Base-by-base conservation (phyloP, 2,329 filamentous ascomycete species). In the Epichloe amarillans region DNA sequence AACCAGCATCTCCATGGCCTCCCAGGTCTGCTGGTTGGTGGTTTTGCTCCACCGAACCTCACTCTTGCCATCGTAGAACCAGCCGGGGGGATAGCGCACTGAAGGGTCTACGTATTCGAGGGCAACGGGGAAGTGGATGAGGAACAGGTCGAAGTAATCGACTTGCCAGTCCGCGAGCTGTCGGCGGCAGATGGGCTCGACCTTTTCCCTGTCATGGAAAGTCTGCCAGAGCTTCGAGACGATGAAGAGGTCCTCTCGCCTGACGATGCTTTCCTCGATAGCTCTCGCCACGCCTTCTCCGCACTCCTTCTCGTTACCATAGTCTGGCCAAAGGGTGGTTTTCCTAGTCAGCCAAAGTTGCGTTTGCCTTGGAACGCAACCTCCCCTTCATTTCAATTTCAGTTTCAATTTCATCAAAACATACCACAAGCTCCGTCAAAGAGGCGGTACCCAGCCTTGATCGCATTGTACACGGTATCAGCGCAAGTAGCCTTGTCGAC, bases 171-270 rank as follows among this genome's bases (percentile, higher is more conserved):
- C 86, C 58, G 80, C 77, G 55, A 90, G 81, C 71, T 90, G 86
- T 64, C 83, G 83, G 67, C 80, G 80, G 68, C 74, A 77, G 64
- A 93, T 88, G 52, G 82, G 82, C 69, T 84, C 80, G 55, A 91
- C 86, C 60, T 78, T 77, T 59, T 91, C 83, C 60, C 75, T 76
- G 62, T 91, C 84, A 74, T 95, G 88, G 79, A 89, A 95, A 58
- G 83, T 83, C 73, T 91, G 89, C 88, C 89, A 95, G 52, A 95
- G 83, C 76, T 95, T 95, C 69, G 84, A 88, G 57, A 90, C 86
- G 64, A 95, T 82, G 79, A 95, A 95, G 65, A 95, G 84, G 23
- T 95, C 88, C 69, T 86, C 81, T 53, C 87, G 84, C 74, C 83
- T 88, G 59, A 90, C 86, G 52, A 91, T 68, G 42, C 86, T 85